A percentile compares a stretch with the other conserved stretches of the same genome.
These are phyloP conservation scores for Tremellales sp. DNA, from an alignment of 1,284 basidiomycete species.

Conservation along the genomic window DNA sequence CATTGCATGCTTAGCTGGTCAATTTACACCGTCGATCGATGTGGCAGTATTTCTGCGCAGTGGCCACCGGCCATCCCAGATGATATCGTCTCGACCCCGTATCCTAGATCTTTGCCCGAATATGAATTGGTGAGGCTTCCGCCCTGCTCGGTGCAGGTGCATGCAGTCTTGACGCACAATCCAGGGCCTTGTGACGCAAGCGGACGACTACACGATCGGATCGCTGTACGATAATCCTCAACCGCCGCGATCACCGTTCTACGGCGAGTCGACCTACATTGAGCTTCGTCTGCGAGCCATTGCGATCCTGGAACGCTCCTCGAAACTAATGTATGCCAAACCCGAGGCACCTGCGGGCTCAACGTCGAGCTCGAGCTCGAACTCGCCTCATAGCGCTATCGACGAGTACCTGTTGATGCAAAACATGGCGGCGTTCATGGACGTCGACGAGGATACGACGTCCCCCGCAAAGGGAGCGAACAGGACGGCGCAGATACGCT, in stretches of 20 bases:
- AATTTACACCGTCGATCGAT: constrained; percentile 30
- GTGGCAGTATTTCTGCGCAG: constrained; percentile 28
- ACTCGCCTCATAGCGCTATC: constrained; percentile 15
- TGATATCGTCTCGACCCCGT: constrained; percentile 35
- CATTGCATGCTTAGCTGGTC: constrained; percentile 27
- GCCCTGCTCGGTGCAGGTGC: neutral
- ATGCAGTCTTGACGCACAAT: constrained; percentile 1
- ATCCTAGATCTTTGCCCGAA: constrained; percentile 36
- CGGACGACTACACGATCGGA: constrained; percentile 28
- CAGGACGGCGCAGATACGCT: constrained; percentile 25
- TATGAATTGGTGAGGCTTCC: constrained; percentile 34
- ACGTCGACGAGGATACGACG: neutral
- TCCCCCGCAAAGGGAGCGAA: constrained; percentile 18
- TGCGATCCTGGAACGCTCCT: constrained; percentile 30
- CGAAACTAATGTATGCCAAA: constrained; percentile 38
- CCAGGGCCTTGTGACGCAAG: constrained; percentile 26
- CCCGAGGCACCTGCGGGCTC: constrained; percentile 27
- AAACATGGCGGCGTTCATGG: constrained; percentile 10
- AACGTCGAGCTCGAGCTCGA: constrained; percentile 1
- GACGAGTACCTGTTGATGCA: constrained; percentile 27
- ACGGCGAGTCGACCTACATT: constrained; percentile 21
- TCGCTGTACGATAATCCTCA: constrained; percentile 17
- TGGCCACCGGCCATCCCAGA: constrained; percentile 32
- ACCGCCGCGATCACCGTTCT: constrained; percentile 10
- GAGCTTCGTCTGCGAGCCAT: constrained; percentile 30